Evolutionary conservation across 164 flowering plant species (phyloP), one percentile per base, ranked within the genome.

Genomic region (Litsea cubeba): DNA sequence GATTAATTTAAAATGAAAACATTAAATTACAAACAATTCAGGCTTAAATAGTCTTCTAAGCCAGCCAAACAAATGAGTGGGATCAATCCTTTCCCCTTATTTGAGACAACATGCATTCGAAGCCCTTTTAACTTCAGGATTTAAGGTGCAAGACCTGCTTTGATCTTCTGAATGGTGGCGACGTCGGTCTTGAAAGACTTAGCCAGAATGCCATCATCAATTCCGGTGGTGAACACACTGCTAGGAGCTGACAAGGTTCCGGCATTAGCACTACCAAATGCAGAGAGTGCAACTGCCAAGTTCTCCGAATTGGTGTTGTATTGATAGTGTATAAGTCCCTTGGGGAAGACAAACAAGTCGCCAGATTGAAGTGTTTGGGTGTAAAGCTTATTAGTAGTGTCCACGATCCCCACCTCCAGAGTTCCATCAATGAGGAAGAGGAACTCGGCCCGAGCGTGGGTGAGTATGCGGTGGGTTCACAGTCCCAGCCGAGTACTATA

Each of bases 281-380:
- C 79, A 12, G 83, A 78, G 26, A 77, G 5, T 12, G 81, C 81
- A 20, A 77, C 0, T 5, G 78, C 81, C 3, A 40, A 20, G 15
- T 58, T 58, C 6, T 73, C 18, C 0, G 46, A 63, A 69, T 76
- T 62, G 0, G 26, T 5, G 28, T 79, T 81, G 78, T 75, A 77
- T 70, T 79, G 84, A 58, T 57, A 79, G 58, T 82, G 84, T 18
- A 77, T 74, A 1, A 74, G 78, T 17, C 80, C 82, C 69, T 77
- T 72, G 3, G 83, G 81, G 12, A 81, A 82, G 49, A 81, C 77
- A 50, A 79, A 82, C 75, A 82, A 23, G 76, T 82, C 82, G 8
- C 84, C 84, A 2, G 32, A 1, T 64, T 77, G 72, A 2, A 79
- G 76, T 1, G 70, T 79, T 70, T 75, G 84, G 3, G 77, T 72